A percentile compares a stretch with the other conserved stretches of the same genome.
phyloP scores from a whole-genome alignment of 2,329 filamentous ascomycete species.

The Claviceps sp. region DNA sequence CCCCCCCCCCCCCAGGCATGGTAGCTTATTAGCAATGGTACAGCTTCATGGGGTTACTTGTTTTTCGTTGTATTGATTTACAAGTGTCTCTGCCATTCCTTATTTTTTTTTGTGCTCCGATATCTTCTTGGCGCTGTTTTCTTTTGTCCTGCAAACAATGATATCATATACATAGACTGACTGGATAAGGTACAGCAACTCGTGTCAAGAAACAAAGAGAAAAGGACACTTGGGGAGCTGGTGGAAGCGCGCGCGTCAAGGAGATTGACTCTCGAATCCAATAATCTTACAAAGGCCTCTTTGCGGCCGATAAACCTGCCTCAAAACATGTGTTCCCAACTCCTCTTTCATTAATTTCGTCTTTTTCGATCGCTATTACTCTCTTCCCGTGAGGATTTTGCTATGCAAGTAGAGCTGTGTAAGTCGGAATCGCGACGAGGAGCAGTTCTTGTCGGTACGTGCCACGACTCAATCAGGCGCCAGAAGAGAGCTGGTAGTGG shows the following conservation, averaged over 20 bases:
- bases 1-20: too few species aligned
- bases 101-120: not conserved
- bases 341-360: too few species aligned
- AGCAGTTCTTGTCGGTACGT: too few species aligned
- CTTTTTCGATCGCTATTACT: too few species aligned
- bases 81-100: not conserved
- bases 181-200: constrained; percentile 1
- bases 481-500: too few species aligned
- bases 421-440: too few species aligned
- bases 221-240: not conserved
- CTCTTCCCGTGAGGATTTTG: too few species aligned
- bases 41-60: not conserved
- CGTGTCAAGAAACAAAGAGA: not conserved
- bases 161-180: not conserved
- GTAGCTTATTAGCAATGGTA: too few species aligned
- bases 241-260: not conserved
- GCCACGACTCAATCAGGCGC: too few species aligned
- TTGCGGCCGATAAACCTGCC: not conserved
- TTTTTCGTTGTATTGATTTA: not conserved
- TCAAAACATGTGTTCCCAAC: too few species aligned
- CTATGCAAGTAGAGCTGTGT: too few species aligned
- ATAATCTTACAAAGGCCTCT: not conserved
- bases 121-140: not conserved
- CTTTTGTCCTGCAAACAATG: not conserved
- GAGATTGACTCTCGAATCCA: too few species aligned